Evolutionary conservation across 176 grass and related monocot genomes (phyloP), one percentile per base, ranked within the genome.

Genomic region (Guadua angustifolia): DNA sequence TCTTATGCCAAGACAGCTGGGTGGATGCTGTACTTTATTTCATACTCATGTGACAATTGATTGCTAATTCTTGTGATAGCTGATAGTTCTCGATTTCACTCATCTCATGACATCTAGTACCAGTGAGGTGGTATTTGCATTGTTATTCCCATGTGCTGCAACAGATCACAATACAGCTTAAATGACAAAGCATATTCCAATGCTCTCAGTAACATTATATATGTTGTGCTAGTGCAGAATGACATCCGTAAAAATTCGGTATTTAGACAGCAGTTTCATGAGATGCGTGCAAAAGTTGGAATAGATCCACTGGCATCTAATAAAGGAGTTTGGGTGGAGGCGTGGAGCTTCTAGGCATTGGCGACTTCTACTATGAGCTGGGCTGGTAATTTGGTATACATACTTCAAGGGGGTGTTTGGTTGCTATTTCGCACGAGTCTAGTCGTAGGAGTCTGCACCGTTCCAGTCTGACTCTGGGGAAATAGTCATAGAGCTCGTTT

Each of bases 231-330:
- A 79, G 49, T 90, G 84, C 93, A 99, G 96, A 95, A 82, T 88
- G 96, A 99, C 70, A 99, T 99, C 69, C 93, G 89, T 78, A 99
- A 99, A 83, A 99, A 95, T 68, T 94, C 91, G 1, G 64, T 89
- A 71, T 99, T 99, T 76, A 95, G 96, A 87, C 89, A 94, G 61
- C 96, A 98, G 85, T 98, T 98, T 49, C 96, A 98, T 92, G 96
- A 98, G 78, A 98, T 98, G 96, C 95, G 96, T 83, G 93, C 93
- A 59, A 98, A 98, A 92, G 93, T 98, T 52, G 96, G 96, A 60
- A 93, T 95, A 47, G 96, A 98, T 86, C 93, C 93, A 5, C 25
- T 98, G 73, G 93, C 93, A 79, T 98, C 93, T 38, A 98, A 98
- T 75, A 98, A 98, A 87, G 93, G 93, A 94, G 93, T 95, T 85